phyloP scores from a whole-genome alignment of 108 stramenopile genomes.

The Cylindrotheca fusiformis region DNA sequence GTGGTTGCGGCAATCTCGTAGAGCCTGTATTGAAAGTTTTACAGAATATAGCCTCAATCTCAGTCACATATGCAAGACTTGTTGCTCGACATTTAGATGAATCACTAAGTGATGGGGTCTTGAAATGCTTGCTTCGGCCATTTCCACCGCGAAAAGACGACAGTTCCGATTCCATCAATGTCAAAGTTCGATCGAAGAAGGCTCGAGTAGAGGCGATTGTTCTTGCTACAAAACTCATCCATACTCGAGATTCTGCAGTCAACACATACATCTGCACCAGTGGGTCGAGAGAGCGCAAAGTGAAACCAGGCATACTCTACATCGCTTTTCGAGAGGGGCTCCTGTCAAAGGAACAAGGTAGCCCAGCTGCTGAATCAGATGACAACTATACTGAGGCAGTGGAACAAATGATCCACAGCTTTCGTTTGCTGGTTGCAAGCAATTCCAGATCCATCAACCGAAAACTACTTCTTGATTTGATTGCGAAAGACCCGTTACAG shows the following conservation, averaged over 20 bases:
- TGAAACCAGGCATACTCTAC: constrained; percentile 44
- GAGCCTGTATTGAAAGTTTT: constrained; percentile 25
- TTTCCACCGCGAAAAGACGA: constrained; percentile 6
- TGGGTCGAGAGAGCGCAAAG: constrained; percentile 47
- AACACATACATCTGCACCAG: constrained; percentile 30
- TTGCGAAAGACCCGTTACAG: constrained; percentile 48
- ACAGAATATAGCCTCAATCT: constrained; percentile 19
- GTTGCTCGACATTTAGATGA: constrained; percentile 41
- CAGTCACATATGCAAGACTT: constrained; percentile 45
- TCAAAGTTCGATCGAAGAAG: constrained; percentile 7
- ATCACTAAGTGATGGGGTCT: constrained; percentile 31
- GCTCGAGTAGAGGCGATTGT: constrained; percentile 23
- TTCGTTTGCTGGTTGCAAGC: constrained; percentile 6
- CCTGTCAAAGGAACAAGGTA: neutral
- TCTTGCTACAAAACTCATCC: constrained; percentile 24
- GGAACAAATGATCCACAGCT: constrained; percentile 10
- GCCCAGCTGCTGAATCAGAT: neutral
- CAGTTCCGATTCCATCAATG: neutral
- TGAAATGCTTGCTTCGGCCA: constrained; percentile 22
- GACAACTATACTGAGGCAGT: constrained; percentile 7
- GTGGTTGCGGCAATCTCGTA: constrained; percentile 26
- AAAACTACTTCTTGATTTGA: constrained; percentile 36
- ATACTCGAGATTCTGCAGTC: constrained; percentile 32
- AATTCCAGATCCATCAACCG: constrained; percentile 7
- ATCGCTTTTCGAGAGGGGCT: constrained; percentile 42